Evolutionary conservation across 768 basidiomycete genomes (phyloP), one percentile per base, ranked within the genome.

Genomic region (Mycena venus): DNA sequence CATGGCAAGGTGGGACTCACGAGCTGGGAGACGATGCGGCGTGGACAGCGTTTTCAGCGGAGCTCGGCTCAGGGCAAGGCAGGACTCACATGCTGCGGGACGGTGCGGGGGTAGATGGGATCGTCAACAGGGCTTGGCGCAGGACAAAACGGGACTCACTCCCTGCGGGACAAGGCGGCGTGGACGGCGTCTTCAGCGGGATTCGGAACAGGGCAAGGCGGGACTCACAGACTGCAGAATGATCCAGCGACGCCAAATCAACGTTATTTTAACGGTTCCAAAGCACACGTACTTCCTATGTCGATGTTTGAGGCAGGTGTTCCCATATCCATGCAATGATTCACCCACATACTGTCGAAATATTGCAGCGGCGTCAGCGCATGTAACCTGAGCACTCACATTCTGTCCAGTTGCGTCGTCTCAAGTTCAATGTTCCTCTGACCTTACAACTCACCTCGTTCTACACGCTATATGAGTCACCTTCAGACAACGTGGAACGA

Each of bases 281-380:
- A 62, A 27, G 17, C 40, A n/a, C 60, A 42, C 60, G 40, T 62
- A 62, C 60, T 27, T 62, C 60, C 60, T 62, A 44, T 44, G 60
- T 44, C 27, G 17, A 19, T 44, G 17, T 62, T 62, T 62, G 42
- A 42, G 42, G 42, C 42, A 44, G 40, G 25, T 19, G 17, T 62
- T 62, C 25, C 40, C 40, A 62, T n/a, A 27, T 25, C 36, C 23
- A 61, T 62, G 60, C 60, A 44, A 62, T 29, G 44, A 62, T 44
- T 44, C 25, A 42, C 60, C 40, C 60, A 62, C 60, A 62, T 62
- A 62, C 60, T 62, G 60, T 62, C 32, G 23, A 62, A 29, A 62
- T 62, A 62, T 62, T 44, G 21, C 40, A 62, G 25, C 42, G 29
- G 60, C 15, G 7, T 44, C 9, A 62, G 27, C 31, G 31, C 60